These are phyloP conservation scores for Entomortierella lignicola DNA, from an alignment of 192 early-diverging fungal genomes.

Conservation along the genomic window DNA sequence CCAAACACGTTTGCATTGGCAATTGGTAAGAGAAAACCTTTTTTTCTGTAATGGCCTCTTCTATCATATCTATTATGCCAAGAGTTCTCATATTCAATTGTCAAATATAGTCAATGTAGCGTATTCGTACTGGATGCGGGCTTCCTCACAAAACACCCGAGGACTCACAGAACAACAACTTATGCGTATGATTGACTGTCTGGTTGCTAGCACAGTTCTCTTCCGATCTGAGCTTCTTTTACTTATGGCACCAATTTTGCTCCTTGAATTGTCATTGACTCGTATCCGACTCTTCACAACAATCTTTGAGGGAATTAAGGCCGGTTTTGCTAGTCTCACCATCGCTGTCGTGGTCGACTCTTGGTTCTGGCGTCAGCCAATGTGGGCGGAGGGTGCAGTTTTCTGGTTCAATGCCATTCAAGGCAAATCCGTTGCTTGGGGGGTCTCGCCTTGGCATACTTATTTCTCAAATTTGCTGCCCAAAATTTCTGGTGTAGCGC, in stretches of 20 bases:
- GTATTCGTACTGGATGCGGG: constrained; percentile 56
- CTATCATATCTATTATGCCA: background rate
- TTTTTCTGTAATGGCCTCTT: background rate
- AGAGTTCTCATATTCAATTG: background rate
- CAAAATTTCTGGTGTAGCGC: constrained; percentile 73
- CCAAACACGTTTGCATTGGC: constrained; percentile 89
- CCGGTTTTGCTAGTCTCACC: constrained; percentile 36
- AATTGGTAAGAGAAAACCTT: constrained; percentile 53
- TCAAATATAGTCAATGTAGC: constrained; percentile 42
- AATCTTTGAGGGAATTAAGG: constrained; percentile 26
- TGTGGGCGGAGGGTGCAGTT: constrained; percentile 82
- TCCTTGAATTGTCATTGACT: constrained; percentile 46
- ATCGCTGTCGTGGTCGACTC: constrained; percentile 73
- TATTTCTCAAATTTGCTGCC: constrained; percentile 85
- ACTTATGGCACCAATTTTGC: constrained; percentile 53
- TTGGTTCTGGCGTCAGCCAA: constrained; percentile 76
- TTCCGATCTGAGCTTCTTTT: constrained; percentile 68
- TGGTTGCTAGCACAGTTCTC: constrained; percentile 57
- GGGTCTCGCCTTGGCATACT: constrained; percentile 74
- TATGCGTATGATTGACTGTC: constrained; percentile 57
- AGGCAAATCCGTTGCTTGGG: constrained; percentile 75
- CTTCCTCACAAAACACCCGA: constrained; percentile 15
- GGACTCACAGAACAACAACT: constrained; percentile 23
- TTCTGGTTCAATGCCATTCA: constrained; percentile 83
- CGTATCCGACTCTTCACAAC: constrained; percentile 30